Evolutionary conservation across 495 filamentous ascomycete species (phyloP), one percentile per base, ranked within the genome.

Genomic region (Neurospora sp.): DNA sequence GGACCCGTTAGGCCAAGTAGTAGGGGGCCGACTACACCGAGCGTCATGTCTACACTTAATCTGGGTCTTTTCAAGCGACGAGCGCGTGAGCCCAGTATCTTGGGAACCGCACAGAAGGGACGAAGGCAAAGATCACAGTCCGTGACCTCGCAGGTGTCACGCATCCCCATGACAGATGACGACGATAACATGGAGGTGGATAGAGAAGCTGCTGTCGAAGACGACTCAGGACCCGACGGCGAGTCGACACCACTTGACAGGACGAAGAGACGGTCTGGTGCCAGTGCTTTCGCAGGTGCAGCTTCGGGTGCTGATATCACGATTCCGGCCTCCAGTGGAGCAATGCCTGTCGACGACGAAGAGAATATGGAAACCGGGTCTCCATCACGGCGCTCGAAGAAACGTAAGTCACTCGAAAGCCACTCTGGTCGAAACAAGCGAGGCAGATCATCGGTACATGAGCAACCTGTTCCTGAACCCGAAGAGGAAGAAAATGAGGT

Each of bases 1-100:
- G 83, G 77, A 12, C 80, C 82, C 0, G 84, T 85, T 74, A 78
- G 85, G 45, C 85, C 84, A 35, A 85, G 84, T 73, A 87, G 85
- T 75, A 81, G 84, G 70, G 83, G 84, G 6, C 75, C 77, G 12
- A 83, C 78, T 68, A 87, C 85, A 14, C 83, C 84, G n/a, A 83
- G 78, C 71, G 74, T 83, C 35, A 83, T 80, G 72, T 82, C 82
- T 3, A 81, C 80, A 10, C 79, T 87, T 40, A 85, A 83, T 70
- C 79, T 87, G 18, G 82, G 84, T n/a, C 68, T 77, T 9, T 87
- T 87, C 73, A 83, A 79, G 73, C 76, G 83, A 22, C 80, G 85
- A 14, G 79, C 77, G 14, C 83, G 85, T 35, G 84, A 86, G 73
- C 84, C 82, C 2, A 86, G 84, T 73, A 86, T 87, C 48, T 79